These are phyloP conservation scores for Amylocystis lapponica DNA, from an alignment of 768 basidiomycete species.

Conservation along the genomic window DNA sequence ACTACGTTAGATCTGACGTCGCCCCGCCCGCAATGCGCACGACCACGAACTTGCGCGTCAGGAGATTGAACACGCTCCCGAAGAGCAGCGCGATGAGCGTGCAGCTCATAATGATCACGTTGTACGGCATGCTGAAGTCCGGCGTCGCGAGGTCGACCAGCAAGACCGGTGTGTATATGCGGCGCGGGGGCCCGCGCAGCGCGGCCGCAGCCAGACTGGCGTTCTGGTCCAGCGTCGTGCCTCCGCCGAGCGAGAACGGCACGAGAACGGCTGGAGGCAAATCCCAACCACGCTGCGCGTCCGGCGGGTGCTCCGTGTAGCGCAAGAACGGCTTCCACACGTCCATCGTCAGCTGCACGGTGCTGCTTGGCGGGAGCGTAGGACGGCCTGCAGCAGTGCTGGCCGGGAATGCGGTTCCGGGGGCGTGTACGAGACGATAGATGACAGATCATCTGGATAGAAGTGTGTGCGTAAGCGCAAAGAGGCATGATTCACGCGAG, in stretches of 20 bases:
- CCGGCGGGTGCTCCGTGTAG: conserved; percentile 95
- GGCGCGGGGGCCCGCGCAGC: conserved; percentile 12
- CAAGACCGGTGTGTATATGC: conserved; percentile 76
- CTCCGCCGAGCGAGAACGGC: conserved; percentile 22
- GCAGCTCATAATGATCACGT: conserved; percentile 95
- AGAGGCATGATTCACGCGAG: conserved; percentile 1
- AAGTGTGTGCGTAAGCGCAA: neutral
- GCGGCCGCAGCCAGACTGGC: neutral
- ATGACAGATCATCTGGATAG: conserved; percentile 53
- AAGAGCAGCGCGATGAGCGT: conserved; percentile 90
- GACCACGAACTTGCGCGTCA: conserved; percentile 79
- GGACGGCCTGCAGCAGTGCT: conserved; percentile 64
- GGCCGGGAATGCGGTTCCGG: conserved; percentile 68
- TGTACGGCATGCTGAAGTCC: conserved; percentile 99
- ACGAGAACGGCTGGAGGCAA: conserved; percentile 80
- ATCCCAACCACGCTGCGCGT: conserved; percentile 94
- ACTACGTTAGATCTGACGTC: neutral
- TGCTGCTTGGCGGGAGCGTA: conserved; percentile 69
- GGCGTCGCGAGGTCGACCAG: conserved; percentile 95
- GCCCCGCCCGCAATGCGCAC: conserved; percentile 23
- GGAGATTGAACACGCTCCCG: conserved; percentile 83
- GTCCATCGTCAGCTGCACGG: conserved; percentile 61
- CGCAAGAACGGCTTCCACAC: conserved; percentile 81
- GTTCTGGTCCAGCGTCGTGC: neutral
- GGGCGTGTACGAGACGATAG: conserved; percentile 60